Conservation (phyloP, 1,284 basidiomycete genomes). For the Sporisorium sorghi region DNA sequence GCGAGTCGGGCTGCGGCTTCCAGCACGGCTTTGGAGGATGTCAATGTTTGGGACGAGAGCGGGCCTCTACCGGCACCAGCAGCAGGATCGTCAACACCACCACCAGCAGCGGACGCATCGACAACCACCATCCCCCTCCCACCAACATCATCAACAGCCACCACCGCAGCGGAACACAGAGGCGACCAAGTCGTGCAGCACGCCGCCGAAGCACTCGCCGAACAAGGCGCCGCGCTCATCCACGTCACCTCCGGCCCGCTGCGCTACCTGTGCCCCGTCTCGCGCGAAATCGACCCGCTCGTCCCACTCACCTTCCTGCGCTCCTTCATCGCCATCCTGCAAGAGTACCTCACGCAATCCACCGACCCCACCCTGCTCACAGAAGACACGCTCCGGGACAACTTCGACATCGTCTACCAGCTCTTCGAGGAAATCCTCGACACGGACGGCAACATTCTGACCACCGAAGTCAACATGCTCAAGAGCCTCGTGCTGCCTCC, state of each 20-base stretch:
- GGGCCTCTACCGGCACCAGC: conserved; percentile 1
- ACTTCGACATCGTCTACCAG: conserved; percentile 67
- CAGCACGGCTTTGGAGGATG: conserved; percentile 20
- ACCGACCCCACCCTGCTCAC: conserved; percentile 50
- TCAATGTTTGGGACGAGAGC: conserved; percentile 49
- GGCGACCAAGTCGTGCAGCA: conserved; percentile 29
- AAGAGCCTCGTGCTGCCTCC: conserved; percentile 64
- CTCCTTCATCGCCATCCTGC: conserved; percentile 77
- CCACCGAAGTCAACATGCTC: conserved; percentile 63
- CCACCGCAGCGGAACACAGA: too few species aligned
- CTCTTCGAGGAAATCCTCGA: conserved; percentile 67
- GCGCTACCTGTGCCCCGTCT: conserved; percentile 82
- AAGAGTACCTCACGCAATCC: conserved; percentile 59
- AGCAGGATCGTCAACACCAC: neutral
- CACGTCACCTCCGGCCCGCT: conserved; percentile 81
- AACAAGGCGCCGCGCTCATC: conserved; percentile 75
- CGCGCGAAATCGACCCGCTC: conserved; percentile 86
- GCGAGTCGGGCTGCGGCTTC: conserved; percentile 20
- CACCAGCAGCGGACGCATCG: conserved; percentile 1
- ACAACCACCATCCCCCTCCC: neutral
- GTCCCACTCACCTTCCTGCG: conserved; percentile 89
- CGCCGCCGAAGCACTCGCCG: conserved; percentile 52
- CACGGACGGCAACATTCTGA: conserved; percentile 63
- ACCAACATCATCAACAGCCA: neutral
- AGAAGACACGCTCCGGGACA: conserved; percentile 60